Base-by-base conservation (phyloP, 345 rosid genomes). In the Aquilaria malaccensis region DNA sequence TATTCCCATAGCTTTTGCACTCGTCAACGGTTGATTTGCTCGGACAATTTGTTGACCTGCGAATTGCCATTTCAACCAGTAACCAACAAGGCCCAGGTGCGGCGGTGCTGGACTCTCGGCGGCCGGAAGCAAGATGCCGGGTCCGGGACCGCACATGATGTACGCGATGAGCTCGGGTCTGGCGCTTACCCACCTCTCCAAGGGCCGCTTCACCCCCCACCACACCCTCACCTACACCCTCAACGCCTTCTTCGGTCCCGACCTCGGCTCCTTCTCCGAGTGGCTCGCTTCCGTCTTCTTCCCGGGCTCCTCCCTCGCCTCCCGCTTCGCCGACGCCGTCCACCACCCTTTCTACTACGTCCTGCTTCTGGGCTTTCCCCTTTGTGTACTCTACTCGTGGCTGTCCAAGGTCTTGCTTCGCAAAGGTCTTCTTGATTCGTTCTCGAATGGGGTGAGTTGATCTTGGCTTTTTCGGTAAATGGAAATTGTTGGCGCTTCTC, bases 241-340 rank as follows among this genome's bases (percentile, higher is more conserved):
- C 72, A 85, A 85, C 78, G 81, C 92, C 73, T 83, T 85, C 76
- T 83, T 85, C 52, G 92, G 88, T 58, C 92, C 92, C 4, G 92
- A 85, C 65, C 67, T 81, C 45, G 92, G 92, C 66, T 85, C 88
- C 63, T 85, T 85, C 75, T 70, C 92, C 56, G 85, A 81, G 60
- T 85, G 92, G 92, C 82, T 83, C 12, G 78, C 77, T 49, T 78
- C 82, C 58, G 55, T 64, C 64, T 41, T 78, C 60, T 65, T 65
- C 32, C n/a, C 59, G 11, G 70, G 69, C 13, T 11, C 69, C 30
- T 70, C 77, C 4, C 53, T 76, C 13, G 76, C 74, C 70, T 74
- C 85, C 55, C 41, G 52, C 33, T 51, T 81, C 33, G 79, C 79
- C 56, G 80, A 76, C 52, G 70, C 69, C 70, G 41, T 83, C 70